Evolutionary conservation across 345 rosid species (phyloP).

Genomic region (Euphorbia peplus): DNA sequence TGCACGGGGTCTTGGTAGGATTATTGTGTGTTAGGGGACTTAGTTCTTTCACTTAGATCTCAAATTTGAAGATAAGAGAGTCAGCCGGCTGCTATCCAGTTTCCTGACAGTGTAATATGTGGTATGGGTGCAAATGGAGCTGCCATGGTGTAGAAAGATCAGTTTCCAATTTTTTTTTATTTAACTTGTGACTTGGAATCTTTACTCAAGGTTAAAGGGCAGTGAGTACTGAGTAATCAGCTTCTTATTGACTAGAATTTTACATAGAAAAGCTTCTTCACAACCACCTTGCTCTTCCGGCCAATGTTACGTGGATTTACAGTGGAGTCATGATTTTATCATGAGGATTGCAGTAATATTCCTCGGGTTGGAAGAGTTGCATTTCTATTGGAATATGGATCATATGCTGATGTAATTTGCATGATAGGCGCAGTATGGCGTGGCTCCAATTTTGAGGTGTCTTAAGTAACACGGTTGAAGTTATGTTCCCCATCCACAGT

Average conservation of each 20-base stretch:
- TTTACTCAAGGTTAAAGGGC: slow-evolving; percentile 22
- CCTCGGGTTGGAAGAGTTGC: slow-evolving; percentile 11
- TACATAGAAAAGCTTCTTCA: slow-evolving; percentile 21
- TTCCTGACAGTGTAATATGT: slow-evolving; percentile 53
- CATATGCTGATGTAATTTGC: slow-evolving; percentile 19
- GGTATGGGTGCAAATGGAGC: slow-evolving; percentile 48
- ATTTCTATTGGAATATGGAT: slow-evolving; percentile 15
- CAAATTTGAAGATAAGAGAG: slow-evolving; percentile 50
- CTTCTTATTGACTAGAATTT: slow-evolving; percentile 21
- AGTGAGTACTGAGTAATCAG: slow-evolving; percentile 37
- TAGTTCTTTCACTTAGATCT: slow-evolving; percentile 40
- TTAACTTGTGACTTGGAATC: slow-evolving; percentile 23
- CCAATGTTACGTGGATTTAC: slow-evolving; percentile 42
- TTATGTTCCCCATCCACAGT: slow-evolving; percentile 61
- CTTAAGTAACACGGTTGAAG: slow-evolving; percentile 50
- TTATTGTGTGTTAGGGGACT: slow-evolving; percentile 61
- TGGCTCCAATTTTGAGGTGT: slow-evolving; percentile 34
- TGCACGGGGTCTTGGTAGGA: slow-evolving; percentile 99
- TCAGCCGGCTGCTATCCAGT: slow-evolving; percentile 97
- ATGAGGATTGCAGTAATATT: slow-evolving; percentile 7
- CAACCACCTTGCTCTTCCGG: slow-evolving; percentile 23
- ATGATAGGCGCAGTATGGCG: slow-evolving; percentile 30
- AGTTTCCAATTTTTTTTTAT: slow-evolving; percentile 7
- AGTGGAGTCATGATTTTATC: slow-evolving; percentile 13
- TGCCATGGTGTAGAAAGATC: slow-evolving; percentile 21